phyloP scores from a whole-genome alignment of 2,329 filamentous ascomycete species.

The Laburnicola sp. region DNA sequence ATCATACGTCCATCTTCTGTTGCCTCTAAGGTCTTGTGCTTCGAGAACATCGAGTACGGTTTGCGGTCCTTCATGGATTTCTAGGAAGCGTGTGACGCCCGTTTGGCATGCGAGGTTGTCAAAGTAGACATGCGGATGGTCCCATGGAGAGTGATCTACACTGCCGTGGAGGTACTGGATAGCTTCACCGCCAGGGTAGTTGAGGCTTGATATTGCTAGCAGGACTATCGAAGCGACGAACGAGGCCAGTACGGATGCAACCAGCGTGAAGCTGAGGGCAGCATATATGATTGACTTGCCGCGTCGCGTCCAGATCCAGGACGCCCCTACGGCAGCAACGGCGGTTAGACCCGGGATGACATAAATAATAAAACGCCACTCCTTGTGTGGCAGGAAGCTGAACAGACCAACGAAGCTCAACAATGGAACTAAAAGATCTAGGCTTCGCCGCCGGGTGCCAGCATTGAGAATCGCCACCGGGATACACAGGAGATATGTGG shows the following conservation, averaged over 20 bases:
- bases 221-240: conserved; percentile 66
- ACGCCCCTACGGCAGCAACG: conserved; percentile 72
- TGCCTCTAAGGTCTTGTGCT: conserved; percentile 19
- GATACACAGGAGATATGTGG: conserved; percentile 59
- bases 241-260: conserved; percentile 62
- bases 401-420: conserved; percentile 77
- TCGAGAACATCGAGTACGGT: conserved; percentile 33
- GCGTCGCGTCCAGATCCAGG: conserved; percentile 63
- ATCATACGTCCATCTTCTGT: conserved; percentile 58
- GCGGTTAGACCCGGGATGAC: conserved; percentile 78
- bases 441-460: conserved; percentile 43
- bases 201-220: conserved; percentile 79
- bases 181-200: conserved; percentile 90
- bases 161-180: conserved; percentile 54
- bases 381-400: conserved; percentile 90
- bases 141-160: conserved; percentile 16
- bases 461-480: conserved; percentile 56
- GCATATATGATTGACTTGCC: conserved; percentile 62
- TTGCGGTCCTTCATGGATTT: conserved; percentile 34
- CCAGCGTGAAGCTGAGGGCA: conserved; percentile 58
- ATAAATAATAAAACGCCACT: conserved; percentile 94
- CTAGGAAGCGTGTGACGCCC: conserved; percentile 63
- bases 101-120: conserved; percentile 67
- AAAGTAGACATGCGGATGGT: conserved; percentile 52
- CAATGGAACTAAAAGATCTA: conserved; percentile 65